Conservation (phyloP, 108 stramenopile species). For the Nitzschia sp. region DNA sequence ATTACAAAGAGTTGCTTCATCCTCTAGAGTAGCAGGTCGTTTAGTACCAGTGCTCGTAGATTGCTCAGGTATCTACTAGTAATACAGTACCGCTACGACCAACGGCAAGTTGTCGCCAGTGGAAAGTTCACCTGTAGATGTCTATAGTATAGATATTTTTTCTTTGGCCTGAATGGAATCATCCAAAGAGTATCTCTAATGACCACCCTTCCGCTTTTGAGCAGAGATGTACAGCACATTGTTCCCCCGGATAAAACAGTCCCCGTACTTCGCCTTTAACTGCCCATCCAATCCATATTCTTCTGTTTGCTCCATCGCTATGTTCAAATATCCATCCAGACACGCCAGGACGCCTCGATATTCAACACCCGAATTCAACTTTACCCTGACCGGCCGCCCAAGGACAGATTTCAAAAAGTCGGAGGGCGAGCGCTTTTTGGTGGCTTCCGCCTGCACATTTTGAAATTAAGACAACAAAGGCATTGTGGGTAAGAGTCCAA, state of each 20-base stretch:
- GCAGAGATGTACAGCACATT: constrained; percentile 91
- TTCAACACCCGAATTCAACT: constrained; percentile 95
- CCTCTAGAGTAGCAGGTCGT: no score
- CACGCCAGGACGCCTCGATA: constrained; percentile 97
- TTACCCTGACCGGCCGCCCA: constrained; percentile 92
- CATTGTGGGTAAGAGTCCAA: no score
- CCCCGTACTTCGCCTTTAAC: constrained; percentile 96
- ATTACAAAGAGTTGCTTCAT: no score
- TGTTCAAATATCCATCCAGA: constrained; percentile 99
- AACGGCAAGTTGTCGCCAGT: no score
- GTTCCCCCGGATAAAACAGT: constrained; percentile 99
- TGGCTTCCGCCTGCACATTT: neutral
- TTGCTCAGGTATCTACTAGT: no score
- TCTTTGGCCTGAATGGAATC: no score
- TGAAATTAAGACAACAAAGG: no score
- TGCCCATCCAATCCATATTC: constrained; percentile 97
- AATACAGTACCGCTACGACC: no score
- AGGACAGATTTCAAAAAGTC: constrained; percentile 90
- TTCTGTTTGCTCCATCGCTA: constrained; percentile 99
- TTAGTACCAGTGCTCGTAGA: no score
- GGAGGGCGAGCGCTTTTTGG: constrained; percentile 80
- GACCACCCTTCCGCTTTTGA: constrained; percentile 51
- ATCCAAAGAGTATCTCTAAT: no score
- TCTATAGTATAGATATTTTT: no score
- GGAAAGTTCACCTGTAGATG: no score